Evolutionary conservation across 257 asterid genomes (phyloP).

Genomic region (Jaltomata sinuosa): DNA sequence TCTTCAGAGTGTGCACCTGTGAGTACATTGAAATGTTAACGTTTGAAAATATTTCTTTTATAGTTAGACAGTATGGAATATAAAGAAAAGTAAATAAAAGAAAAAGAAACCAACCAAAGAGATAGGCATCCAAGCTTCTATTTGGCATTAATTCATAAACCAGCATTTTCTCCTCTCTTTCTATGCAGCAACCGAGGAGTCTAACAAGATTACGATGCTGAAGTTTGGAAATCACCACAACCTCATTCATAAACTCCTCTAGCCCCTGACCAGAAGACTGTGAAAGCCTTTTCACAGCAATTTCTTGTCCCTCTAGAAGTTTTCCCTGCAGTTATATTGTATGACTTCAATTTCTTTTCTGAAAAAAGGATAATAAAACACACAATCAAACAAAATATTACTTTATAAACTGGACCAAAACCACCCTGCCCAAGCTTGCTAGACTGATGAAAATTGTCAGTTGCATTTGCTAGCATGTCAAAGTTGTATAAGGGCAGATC

Average conservation of each 20-base stretch:
- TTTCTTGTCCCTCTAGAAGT: conserved; percentile 31
- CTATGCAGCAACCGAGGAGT: conserved; percentile 39
- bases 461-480: conserved; percentile 35
- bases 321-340: conserved; percentile 21
- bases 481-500: conserved; percentile 40
- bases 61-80: background rate
- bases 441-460: conserved; percentile 23
- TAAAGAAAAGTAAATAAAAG: background rate
- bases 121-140: conserved; percentile 34
- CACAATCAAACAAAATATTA: background rate
- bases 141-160: conserved; percentile 55
- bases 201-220: conserved; percentile 52
- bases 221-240: conserved; percentile 43
- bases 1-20: background rate
- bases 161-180: conserved; percentile 40
- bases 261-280: conserved; percentile 41
- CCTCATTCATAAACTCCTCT: conserved; percentile 55
- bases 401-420: conserved; percentile 62
- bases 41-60: background rate
- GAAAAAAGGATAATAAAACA: background rate
- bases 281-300: conserved; percentile 56
- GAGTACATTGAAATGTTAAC: background rate
- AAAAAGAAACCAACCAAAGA: conserved; percentile 29
- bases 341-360: conserved; percentile 11
- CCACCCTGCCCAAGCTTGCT: conserved; percentile 57